Conservation (phyloP, 2,329 filamentous ascomycete species). For the Diaporthe aspalathi region DNA sequence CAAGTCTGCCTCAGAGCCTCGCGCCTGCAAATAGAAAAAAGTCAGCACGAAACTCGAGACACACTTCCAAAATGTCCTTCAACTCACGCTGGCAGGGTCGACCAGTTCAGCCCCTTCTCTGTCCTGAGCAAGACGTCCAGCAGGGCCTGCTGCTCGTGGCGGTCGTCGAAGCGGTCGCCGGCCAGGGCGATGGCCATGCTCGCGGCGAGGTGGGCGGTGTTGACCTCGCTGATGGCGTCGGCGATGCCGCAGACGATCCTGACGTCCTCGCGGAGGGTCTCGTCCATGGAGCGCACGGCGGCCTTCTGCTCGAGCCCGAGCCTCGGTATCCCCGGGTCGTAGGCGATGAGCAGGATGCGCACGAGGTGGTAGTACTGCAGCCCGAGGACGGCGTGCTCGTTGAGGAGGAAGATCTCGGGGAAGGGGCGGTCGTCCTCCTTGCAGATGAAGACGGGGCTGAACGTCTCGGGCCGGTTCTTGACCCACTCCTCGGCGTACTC, state of each 20-base stretch:
- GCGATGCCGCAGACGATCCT: conserved; percentile 46
- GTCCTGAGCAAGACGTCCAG: conserved; percentile 45
- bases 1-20: conserved; percentile 6
- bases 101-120: conserved; percentile 43
- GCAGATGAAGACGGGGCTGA: conserved; percentile 43
- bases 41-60: neutral
- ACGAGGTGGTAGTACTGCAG: conserved; percentile 46
- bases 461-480: conserved; percentile 43
- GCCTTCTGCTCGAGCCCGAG: conserved; percentile 41
- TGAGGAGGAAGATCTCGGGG: conserved; percentile 45
- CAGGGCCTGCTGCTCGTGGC: conserved; percentile 47
- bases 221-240: conserved; percentile 39
- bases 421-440: conserved; percentile 37
- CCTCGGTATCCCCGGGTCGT: conserved; percentile 44
- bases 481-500: conserved; percentile 44
- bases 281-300: conserved; percentile 38
- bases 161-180: conserved; percentile 51
- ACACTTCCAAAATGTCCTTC: neutral
- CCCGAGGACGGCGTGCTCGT: conserved; percentile 43
- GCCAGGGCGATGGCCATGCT: conserved; percentile 45
- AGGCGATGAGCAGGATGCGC: conserved; percentile 44
- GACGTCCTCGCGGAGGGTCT: conserved; percentile 42
- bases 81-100: conserved; percentile 36
- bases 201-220: conserved; percentile 44
- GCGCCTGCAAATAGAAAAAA: neutral